Percentiles rank a stretch among this genome's conserved stretches.
Conservation (phyloP, 1,139 yeast species). For the Saccharomycopsis phalli region DNA sequence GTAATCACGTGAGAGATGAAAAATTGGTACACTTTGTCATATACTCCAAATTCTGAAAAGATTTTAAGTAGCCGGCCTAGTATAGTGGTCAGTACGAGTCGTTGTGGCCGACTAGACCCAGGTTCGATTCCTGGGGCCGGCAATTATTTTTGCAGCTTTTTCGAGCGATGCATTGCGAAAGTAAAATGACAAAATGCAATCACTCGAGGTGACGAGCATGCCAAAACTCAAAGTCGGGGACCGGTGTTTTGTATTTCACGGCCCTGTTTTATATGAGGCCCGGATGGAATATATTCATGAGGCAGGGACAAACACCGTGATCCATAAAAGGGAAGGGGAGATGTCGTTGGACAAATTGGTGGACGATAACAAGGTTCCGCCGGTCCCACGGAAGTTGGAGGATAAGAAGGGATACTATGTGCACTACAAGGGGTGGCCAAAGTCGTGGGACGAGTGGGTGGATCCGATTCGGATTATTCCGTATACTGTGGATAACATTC, state of each 20-base stretch:
- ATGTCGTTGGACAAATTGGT: not conserved
- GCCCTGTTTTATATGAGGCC: constrained; percentile 86
- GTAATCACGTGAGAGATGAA: no score
- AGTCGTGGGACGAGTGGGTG: constrained; percentile 98
- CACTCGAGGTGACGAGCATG: not conserved
- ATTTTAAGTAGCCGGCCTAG: constrained; percentile 16
- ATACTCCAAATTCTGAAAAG: not conserved
- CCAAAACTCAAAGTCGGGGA: constrained; percentile 24
- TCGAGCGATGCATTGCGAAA: not conserved
- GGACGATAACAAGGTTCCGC: constrained; percentile 12
- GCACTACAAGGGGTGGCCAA: constrained; percentile 94
- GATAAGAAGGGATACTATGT: constrained; percentile 48
- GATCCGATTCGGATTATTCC: constrained; percentile 59
- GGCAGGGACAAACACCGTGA: constrained; percentile 25
- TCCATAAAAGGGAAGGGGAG: not conserved
- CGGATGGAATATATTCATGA: constrained; percentile 60
- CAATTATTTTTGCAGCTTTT: constrained; percentile 6
- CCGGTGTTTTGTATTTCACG: constrained; percentile 80
- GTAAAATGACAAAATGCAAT: not conserved
- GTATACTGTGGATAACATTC: constrained; percentile 58
- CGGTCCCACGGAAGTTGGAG: constrained; percentile 38
- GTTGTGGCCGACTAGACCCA: constrained; percentile 20
- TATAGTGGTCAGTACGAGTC: constrained; percentile 20
- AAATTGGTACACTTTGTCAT: no score
- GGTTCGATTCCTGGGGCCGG: constrained; percentile 21